Base-by-base conservation (phyloP, 1,284 basidiomycete species). In the Earliella scabrosa region DNA sequence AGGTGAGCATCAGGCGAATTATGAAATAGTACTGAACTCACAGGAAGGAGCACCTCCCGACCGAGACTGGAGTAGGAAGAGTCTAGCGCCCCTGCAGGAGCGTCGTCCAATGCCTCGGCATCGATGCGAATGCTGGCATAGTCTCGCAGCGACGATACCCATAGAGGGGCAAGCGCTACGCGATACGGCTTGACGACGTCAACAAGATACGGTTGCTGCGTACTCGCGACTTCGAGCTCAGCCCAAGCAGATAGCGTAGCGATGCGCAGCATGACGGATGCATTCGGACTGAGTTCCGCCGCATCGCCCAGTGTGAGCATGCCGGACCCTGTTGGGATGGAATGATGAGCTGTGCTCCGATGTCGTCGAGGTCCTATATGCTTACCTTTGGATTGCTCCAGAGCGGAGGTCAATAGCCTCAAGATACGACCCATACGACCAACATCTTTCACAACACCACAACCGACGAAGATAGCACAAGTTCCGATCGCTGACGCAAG, bases 231-330 rank as follows among this genome's bases (percentile, higher is more conserved):
- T 68, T 96, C 87, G 11, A 99, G 79, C 68, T 97, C 90, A 14
- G 97, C 96, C 97, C 97, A 99, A 0, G 97, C 97, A 1, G 94
- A 90, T 27, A 98, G 79, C 5, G 94, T 93, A 0, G 97, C 95
- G 32, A 98, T 92, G 54, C 95, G 87, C 51, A 99, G 78, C 93
- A 98, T 98, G 35, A 95, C 91, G 0, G 93, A 92, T 4, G 97
- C 97, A 64, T 97, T 97, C 4, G 95, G 92, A 59, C 95, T 93
- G 8, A 98, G 79, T 64, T 96, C 88, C 24, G 86, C 85, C 2
- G 95, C 86, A 59, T 96, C 94, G 16, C 97, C 97, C 13, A 98
- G 81, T 11, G 89, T 89, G 2, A 93, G 75, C 80, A 91, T 93
- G 4, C 88, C 90, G 5, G 90, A 85, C 56, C 92, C 95, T 95